Evolutionary conservation across 1,284 basidiomycete genomes (phyloP), one percentile per base, ranked within the genome.

Genomic region (Austropuccinia psidii): DNA sequence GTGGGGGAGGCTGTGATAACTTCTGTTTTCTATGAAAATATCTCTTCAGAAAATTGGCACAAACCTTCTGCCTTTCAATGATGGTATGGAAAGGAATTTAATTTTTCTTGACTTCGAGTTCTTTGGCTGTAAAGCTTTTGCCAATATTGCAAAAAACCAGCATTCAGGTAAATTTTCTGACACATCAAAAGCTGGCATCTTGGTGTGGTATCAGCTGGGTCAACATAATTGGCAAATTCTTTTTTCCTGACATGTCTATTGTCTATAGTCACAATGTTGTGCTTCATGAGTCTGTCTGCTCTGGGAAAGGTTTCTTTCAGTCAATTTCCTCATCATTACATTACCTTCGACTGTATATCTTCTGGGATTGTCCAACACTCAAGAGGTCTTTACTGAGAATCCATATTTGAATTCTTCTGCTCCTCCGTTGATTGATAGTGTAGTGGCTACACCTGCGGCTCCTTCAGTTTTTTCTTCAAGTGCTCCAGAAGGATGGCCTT

Each of bases 91-190:
- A 8, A 33, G 6, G 9, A 29, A 3, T 52, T 52, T 39, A 33
- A 49, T 21, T 9, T 65, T 6, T 17, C 8, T 13, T 45, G 21
- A 15, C 49, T 65, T 6, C n/a, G 33, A 50, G n/a, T 45, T 50
- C 4, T 67, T 52, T 33, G 65, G 65, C 33, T 67, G 49, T 27
- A 29, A 35, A 4, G 49, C 65, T 4, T 67, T 54, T 33, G 37
- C 19, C 5, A 52, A 54, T 31, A 67, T 55, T 15, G 49, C 65
- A 17, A 52, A 50, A 50, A 4, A 66, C 8, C n/a, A 31, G 9
- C 24, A 47, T 8, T 31, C 37, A 17, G 64, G 64, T 17, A 66
- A 66, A 27, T 66, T 66, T 52, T n/a, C 17, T 5, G 47, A 66
- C 33, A 52, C 64, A 17, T 31, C 45, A 7, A 50, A 54, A 17